Conservation (phyloP, 805 yeast genomes). For the Helenozyma baotianmanensis region DNA sequence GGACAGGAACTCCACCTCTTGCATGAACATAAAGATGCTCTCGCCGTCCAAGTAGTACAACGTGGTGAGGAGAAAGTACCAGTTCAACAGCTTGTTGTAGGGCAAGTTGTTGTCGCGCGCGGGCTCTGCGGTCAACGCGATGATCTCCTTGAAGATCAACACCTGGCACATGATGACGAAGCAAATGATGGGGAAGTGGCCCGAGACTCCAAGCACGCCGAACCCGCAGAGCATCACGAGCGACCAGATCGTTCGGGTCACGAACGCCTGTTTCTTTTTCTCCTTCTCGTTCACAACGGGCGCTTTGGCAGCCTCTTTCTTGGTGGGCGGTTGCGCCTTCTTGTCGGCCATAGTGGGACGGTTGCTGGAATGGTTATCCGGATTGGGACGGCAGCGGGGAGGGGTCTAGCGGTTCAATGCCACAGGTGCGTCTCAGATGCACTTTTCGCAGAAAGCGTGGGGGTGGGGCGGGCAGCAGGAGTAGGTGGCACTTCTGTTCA, state of each 20-base stretch:
- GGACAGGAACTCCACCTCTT: slow-evolving; percentile 45
- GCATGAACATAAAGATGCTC: slow-evolving; percentile 66
- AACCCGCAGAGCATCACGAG: slow-evolving; percentile 82
- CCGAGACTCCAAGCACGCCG: slow-evolving; percentile 59
- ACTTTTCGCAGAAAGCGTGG: no score
- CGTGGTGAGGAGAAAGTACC: slow-evolving; percentile 89
- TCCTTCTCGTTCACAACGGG: slow-evolving; percentile 7
- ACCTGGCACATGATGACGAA: slow-evolving; percentile 72
- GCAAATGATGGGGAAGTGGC: slow-evolving; percentile 76
- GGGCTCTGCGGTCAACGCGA: slow-evolving; percentile 78
- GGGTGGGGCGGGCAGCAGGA: no score
- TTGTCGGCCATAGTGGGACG: background rate
- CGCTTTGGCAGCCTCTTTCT: background rate
- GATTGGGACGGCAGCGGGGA: no score
- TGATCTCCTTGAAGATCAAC: slow-evolving; percentile 86
- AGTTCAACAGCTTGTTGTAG: slow-evolving; percentile 75
- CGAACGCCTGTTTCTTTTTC: slow-evolving; percentile 74
- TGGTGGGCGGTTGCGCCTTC: no score
- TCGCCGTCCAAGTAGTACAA: slow-evolving; percentile 88
- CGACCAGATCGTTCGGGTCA: slow-evolving; percentile 90
- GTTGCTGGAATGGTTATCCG: no score
- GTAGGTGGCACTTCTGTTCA: no score
- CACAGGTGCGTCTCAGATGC: no score
- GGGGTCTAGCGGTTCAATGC: no score
- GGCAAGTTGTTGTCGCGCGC: slow-evolving; percentile 80